Evolutionary conservation across 1,139 yeast genomes (phyloP), one percentile per base, ranked within the genome.

Genomic region (Wickerhamiella pararugosa): DNA sequence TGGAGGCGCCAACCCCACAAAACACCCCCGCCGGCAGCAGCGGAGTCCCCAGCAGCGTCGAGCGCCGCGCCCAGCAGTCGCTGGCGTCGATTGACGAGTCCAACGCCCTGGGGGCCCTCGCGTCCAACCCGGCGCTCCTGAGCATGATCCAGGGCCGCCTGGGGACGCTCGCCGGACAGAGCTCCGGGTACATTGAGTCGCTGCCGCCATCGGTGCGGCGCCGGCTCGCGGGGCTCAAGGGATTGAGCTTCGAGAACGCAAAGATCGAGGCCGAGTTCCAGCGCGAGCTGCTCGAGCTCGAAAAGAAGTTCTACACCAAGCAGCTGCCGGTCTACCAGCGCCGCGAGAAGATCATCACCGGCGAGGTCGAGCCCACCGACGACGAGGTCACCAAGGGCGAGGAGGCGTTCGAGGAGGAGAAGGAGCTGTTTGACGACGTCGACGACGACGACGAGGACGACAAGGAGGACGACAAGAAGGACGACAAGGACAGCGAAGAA

Each of bases 11-110:
- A 40, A 90, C 99, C 2, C 99, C 99, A 8, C 98, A 92, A 60
- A 90, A 90, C 69, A 90, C 99, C 1, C 99, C 99, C 25, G 82
- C 97, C 4, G 79, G 94, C 29, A 82, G 81, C 35, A 73, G 83
- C 38, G 77, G 76, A 48, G 39, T 36, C n/a, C 40, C 79, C 90
- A 38, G 34, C 34, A 44, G 50, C 29, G 32, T 47, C 47, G 47
- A 43, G 44, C 49, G 45, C 43, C 61, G 69, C 81, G 59, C 76
- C 71, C 74, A 76, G 49, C 74, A 77, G 29, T 53, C 51, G 37
- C 79, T 82, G 45, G 76, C 87, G 29, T 79, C 94, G 39, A 84
- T 84, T 58, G 67, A 66, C 50, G 95, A 86, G 62, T 86, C 76
- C 53, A 69, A 61, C 45, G 43, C 43, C 25, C 41, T 46, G 52